Evolutionary conservation across 805 yeast species (phyloP), one percentile per base, ranked within the genome.

Genomic region (Candida nitratophila): DNA sequence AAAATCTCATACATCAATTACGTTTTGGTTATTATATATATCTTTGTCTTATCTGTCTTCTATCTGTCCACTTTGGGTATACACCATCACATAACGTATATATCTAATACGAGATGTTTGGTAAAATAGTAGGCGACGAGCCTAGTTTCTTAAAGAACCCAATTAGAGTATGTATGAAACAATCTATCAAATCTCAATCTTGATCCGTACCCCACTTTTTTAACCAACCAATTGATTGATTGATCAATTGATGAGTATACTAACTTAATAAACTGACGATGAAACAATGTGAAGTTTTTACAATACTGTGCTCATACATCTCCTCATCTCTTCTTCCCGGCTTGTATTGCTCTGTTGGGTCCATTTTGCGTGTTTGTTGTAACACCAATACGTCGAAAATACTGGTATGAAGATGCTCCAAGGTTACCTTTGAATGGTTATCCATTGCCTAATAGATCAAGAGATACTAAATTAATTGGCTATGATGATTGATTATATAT

Each of bases 271-370:
- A 29, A n/a, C n/a, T n/a, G n/a, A n/a, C n/a, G n/a, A n/a, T n/a
- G n/a, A n/a, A n/a, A n/a, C n/a, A n/a, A n/a, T n/a, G n/a, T 4
- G 14, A 29, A 79, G 84, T 81, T 86, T 86, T 63, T 73, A 51
- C 82, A 90, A 61, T 84, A 78, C 66, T 81, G 80, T 53, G 85
- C 90, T 21, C 83, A 84, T 66, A 77, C 76, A 52, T 78, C 79
- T 59, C 95, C 95, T 36, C 87, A 84, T 64, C 69, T 83, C 50
- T 81, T 84, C 60, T 79, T 73, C 57, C 70, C 88, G 26, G 73
- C 78, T 19, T 70, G 71, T 32, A 70, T 85, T 55, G 95, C 89
- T 8, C 58, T 77, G 36, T 60, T 81, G 41, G 88, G 86, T 4
- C 91, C 93, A 12, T 63, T 79, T 5, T 74, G 83, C 44, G 70